Evolutionary conservation across 2,329 filamentous ascomycete species (phyloP).

Genomic region (Colletotrichum orchidophilum): DNA sequence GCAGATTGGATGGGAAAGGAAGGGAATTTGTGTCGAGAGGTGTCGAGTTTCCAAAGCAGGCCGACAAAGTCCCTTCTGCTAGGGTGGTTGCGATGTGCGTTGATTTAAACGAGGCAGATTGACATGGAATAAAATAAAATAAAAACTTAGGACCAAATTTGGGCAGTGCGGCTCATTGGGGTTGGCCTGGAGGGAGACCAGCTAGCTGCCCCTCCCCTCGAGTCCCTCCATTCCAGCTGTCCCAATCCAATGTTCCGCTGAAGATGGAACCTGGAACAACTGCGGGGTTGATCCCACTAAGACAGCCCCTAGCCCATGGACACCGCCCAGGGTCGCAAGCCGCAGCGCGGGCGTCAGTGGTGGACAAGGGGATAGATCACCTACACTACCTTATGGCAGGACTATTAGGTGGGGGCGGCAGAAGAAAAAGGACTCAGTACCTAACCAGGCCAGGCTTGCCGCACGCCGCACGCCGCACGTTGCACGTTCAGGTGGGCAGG

Average conservation of each 20-base stretch:
- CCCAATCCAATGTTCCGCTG: slow-evolving; percentile 28
- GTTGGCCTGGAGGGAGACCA: neutral
- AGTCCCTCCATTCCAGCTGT: slow-evolving; percentile 17
- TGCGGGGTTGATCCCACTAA: slow-evolving; percentile 24
- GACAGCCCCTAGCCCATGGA: neutral
- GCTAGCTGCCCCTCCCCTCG: neutral
- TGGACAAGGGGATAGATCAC: slow-evolving; percentile 21
- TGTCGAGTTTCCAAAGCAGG: no score
- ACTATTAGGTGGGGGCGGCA: neutral
- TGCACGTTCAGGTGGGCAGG: neutral
- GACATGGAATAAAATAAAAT: neutral
- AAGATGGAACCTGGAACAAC: slow-evolving; percentile 27
- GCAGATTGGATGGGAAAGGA: neutral
- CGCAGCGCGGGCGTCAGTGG: slow-evolving; percentile 16
- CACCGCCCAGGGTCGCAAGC: slow-evolving; percentile 21
- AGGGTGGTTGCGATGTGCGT: neutral
- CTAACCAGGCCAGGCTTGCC: no score
- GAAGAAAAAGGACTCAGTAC: neutral
- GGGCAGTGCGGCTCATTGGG: slow-evolving; percentile 13
- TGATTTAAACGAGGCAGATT: neutral
- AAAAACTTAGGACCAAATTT: slow-evolving; percentile 23
- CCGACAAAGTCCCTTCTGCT: neutral
- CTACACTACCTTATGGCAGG: neutral
- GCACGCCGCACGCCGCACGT: no score
- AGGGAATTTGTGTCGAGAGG: neutral